Evolutionary conservation across 1,139 yeast species (phyloP).

Genomic region (Scheffersomyces lignicola): DNA sequence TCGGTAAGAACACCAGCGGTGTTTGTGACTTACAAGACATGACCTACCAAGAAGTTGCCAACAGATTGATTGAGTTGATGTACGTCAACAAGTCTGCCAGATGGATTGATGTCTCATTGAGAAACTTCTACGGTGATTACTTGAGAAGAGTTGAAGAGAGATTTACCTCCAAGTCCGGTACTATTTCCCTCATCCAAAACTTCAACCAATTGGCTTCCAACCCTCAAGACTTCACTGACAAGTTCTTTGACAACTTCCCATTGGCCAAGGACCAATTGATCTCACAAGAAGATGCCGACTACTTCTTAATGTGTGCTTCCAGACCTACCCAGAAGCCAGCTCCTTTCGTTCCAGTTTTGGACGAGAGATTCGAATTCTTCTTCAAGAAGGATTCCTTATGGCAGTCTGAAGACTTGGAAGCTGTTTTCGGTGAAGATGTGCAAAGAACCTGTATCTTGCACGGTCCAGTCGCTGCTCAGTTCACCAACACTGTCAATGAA

Average conservation of each 20-base stretch:
- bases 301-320: slow-evolving; percentile 80
- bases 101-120: slow-evolving; percentile 87
- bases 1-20: slow-evolving; percentile 73
- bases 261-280: slow-evolving; percentile 77
- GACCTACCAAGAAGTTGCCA: slow-evolving; percentile 92
- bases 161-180: slow-evolving; percentile 59
- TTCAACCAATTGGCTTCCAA: slow-evolving; percentile 59
- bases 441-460: slow-evolving; percentile 97
- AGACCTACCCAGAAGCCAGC: slow-evolving; percentile 94
- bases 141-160: slow-evolving; percentile 97
- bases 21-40: slow-evolving; percentile 91
- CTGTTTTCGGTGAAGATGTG: slow-evolving; percentile 94
- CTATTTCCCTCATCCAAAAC: slow-evolving; percentile 71
- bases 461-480: slow-evolving; percentile 98
- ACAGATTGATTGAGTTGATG: slow-evolving; percentile 85
- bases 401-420: slow-evolving; percentile 97
- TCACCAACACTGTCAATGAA: slow-evolving; percentile 81
- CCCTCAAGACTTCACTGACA: slow-evolving; percentile 62
- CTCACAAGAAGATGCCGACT: slow-evolving; percentile 94
- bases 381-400: slow-evolving; percentile 98
- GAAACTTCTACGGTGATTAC: slow-evolving; percentile 84
- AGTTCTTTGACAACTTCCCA: slow-evolving; percentile 68
- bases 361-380: slow-evolving; percentile 91
- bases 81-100: slow-evolving; percentile 75
- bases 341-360: slow-evolving; percentile 94